phyloP scores from a whole-genome alignment of 805 yeast genomes.

The Saccharomycopsis sp. region DNA sequence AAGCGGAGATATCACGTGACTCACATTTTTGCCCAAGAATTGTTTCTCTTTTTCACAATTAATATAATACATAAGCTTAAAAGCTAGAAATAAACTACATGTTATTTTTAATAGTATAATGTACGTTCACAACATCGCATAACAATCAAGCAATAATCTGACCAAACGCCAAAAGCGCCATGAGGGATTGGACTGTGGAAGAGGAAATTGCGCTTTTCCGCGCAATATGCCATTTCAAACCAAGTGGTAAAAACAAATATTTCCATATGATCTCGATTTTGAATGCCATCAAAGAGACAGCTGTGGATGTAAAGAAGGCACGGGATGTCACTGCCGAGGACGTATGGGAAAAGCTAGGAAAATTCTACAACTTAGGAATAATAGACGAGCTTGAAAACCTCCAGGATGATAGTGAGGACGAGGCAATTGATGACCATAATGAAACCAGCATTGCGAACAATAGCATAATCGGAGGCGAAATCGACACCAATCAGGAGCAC shows the following conservation, averaged over 20 bases:
- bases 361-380: constrained; percentile 49
- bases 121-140: no score
- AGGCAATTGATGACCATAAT: background rate
- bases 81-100: no score
- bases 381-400: constrained; percentile 49
- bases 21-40: no score
- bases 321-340: constrained; percentile 37
- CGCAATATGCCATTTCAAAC: constrained; percentile 20
- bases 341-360: constrained; percentile 49
- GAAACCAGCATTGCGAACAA: background rate
- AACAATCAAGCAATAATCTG: no score
- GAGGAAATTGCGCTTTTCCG: constrained; percentile 19
- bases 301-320: background rate
- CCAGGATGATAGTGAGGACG: constrained; percentile 23
- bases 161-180: no score
- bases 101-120: no score
- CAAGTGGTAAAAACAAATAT: constrained; percentile 19
- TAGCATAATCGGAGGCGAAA: constrained; percentile 17
- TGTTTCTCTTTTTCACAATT: no score
- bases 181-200: constrained; percentile 18
- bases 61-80: no score
- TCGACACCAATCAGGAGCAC: constrained; percentile 21
- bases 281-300: constrained; percentile 2
- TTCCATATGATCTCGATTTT: constrained; percentile 20
- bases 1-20: no score